Base-by-base conservation (phyloP, 2,329 filamentous ascomycete species). In the Gaeumannomyces sp. region DNA sequence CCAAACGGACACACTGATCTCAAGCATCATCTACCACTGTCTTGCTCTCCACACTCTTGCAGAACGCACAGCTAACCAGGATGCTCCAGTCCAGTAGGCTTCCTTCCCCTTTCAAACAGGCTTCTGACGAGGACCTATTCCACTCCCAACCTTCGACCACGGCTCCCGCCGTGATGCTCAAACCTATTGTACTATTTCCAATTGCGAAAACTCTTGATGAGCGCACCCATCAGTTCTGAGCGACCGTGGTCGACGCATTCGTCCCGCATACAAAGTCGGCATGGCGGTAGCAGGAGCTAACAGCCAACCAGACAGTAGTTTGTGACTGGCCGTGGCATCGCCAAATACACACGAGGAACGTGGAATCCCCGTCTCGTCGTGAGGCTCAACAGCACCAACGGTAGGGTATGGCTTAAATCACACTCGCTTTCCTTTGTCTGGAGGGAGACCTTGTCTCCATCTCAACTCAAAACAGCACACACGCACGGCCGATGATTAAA, bases 401-500 rank as follows among this genome's bases (percentile, higher is more conserved):
- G 62, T 59, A 63, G 56, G 62, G 57, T 59, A 59, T 28, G 57
- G 57, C 57, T 28, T 29, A 27, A 28, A 59, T 6, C 28, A 25
- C 56, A 45, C 7, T 63, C 13, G 25, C 5, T 45, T 58, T 29
- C 38, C 29, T 10, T 58, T 59, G 22, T 33, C 35, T n/a, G 14
- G 31, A 10, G 10, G 14, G 31, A 10, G 10, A 25, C 29, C 1
- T n/a, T 63, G 22, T 22, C 45, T 25, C 8, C 22, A 25, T 14
- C 13, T 19, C 56, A 29, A 45, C 22, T 6, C 25, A 56, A 13
- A 59, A 22, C 57, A 45, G 19, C 66, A 65, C n/a, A 59, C 63
- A 60, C 70, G 73, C 60, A 60, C 45, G 66, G 69, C 77, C 77
- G 78, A 78, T 90, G 89, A 91, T 91, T 87, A 85, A 81, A 80